Base-by-base conservation (phyloP, 2,329 filamentous ascomycete species). In the Talaromyces marneffei region DNA sequence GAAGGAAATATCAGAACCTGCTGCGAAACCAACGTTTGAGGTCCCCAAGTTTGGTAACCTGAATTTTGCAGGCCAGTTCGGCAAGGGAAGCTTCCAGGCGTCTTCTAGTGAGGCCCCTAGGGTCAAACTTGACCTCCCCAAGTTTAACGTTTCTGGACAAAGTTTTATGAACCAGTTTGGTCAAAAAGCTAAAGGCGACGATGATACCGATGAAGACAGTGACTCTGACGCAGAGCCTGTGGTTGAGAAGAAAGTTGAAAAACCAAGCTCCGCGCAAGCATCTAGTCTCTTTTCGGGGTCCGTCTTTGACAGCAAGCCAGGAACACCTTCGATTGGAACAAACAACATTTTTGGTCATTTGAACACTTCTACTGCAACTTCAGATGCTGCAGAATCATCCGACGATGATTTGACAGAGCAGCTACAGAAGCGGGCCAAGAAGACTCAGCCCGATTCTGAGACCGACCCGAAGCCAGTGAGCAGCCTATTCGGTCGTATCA, bases 191-290 rank as follows among this genome's bases (percentile, higher is more conserved):
- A 58, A 58, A 18, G 48, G 33, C 3, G 48, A 63, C 9, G 60
- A 52, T 57, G 53, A 60, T 9, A 46, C 58, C 14, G 61, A 63
- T 23, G 58, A 63, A 20, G 52, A 57, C 27, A 57, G 50, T 18
- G 58, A 63, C 25, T 59, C 75, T 53, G 76, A 77, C 48, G 74
- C 77, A 52, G 78, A 77, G 50, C 78, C 77, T 61, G 68, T 25
- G 39, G 27, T 14, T 8, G 58, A 63, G 16, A 57, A 63, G 53
- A 53, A 42, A 14, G 55, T 33, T 35, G 48, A 54, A 12, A 55
- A 55, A 10, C 16, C 57, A 14, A 48, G 23, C 8, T 29, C 55
- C 27, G 25, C 46, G 14, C 55, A 44, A 25, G 20, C 60, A 31
- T 16, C 55, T 14, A 59, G 50, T 6, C 3, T 48, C 18, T 23